These are phyloP conservation scores for Clarireedia sp. DNA, from an alignment of 2,329 filamentous ascomycete species.

Conservation along the genomic window DNA sequence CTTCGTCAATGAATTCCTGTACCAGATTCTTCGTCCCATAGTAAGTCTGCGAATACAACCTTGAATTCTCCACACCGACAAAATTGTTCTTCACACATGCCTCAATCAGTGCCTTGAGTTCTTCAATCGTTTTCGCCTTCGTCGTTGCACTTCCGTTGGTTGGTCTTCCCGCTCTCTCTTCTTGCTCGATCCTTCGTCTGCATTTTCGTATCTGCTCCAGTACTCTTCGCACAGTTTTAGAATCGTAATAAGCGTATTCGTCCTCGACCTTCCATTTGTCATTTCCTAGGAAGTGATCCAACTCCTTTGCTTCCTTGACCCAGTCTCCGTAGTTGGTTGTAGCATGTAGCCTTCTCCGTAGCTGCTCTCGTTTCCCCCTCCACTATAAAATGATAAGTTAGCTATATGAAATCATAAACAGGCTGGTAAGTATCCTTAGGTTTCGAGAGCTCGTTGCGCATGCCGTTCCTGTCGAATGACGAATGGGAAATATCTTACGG, in stretches of 20 bases:
- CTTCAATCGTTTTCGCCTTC: constrained; percentile 53
- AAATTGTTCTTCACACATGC: constrained; percentile 98
- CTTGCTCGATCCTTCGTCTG: constrained; percentile 44
- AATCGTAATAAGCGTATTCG: constrained; percentile 80
- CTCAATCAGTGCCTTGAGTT: constrained; percentile 70
- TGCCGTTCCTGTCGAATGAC: background rate
- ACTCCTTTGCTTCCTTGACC: constrained; percentile 67
- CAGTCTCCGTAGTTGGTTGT: constrained; percentile 76
- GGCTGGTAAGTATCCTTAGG: background rate
- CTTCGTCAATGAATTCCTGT: constrained; percentile 82
- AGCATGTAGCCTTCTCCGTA: constrained; percentile 63
- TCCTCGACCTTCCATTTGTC: constrained; percentile 72
- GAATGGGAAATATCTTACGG: background rate
- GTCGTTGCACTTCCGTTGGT: constrained; percentile 30
- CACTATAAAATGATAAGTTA: constrained; percentile 56
- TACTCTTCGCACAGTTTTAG: constrained; percentile 70
- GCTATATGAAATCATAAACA: background rate
- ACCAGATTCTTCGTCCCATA: constrained; percentile 94
- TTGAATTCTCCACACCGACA: constrained; percentile 84
- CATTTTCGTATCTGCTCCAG: constrained; percentile 64
- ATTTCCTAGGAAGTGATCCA: constrained; percentile 77
- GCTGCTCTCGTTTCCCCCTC: constrained; percentile 66
- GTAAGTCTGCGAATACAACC: constrained; percentile 95
- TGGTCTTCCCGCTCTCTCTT: constrained; percentile 40
- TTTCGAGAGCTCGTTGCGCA: too few relatives aligned